Percentiles rank a stretch among this genome's conserved stretches.
Conservation (phyloP, 768 basidiomycete genomes). For the Agaricus bisporus region DNA sequence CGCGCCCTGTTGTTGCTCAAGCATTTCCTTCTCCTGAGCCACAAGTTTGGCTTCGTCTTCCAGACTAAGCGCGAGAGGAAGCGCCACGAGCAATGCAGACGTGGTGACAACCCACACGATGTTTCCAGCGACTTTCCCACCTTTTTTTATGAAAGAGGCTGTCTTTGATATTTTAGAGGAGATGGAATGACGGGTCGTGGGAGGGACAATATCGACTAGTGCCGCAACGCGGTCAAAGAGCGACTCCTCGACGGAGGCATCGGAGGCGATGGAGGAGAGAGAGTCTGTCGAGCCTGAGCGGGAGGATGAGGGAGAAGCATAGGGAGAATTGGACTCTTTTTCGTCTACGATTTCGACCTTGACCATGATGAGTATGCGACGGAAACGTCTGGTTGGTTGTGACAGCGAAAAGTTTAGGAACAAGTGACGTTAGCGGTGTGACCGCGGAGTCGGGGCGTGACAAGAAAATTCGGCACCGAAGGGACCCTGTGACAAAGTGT, state of each 20-base stretch:
- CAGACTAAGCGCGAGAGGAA: constrained; percentile 87
- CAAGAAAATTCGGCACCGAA: constrained; percentile 10
- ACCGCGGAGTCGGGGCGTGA: constrained; percentile 7
- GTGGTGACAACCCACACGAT: constrained; percentile 95
- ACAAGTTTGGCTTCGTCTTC: constrained; percentile 97
- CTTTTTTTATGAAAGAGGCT: constrained; percentile 56
- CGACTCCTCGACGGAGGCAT: constrained; percentile 70
- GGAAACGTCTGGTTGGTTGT: constrained; percentile 15
- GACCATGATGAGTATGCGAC: constrained; percentile 56
- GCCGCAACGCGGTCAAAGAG: constrained; percentile 83
- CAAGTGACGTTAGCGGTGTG: constrained; percentile 10
- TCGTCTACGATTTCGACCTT: constrained; percentile 88
- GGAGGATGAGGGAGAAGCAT: constrained; percentile 69
- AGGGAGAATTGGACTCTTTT: constrained; percentile 71
- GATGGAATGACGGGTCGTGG: constrained; percentile 78
- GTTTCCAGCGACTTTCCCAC: constrained; percentile 74
- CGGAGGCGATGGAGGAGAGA: constrained; percentile 76
- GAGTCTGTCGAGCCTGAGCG: constrained; percentile 66
- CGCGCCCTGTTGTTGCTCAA: constrained; percentile 88
- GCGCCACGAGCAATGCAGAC: constrained; percentile 85
- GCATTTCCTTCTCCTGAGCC: constrained; percentile 89
- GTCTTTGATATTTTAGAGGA: constrained; percentile 54
- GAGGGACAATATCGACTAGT: constrained; percentile 94
- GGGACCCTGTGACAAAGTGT: constrained; percentile 5
- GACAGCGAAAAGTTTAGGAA: constrained; percentile 15